Base-by-base conservation (phyloP, 2,329 filamentous ascomycete species). In the Ceratocystiopsis sp. region DNA sequence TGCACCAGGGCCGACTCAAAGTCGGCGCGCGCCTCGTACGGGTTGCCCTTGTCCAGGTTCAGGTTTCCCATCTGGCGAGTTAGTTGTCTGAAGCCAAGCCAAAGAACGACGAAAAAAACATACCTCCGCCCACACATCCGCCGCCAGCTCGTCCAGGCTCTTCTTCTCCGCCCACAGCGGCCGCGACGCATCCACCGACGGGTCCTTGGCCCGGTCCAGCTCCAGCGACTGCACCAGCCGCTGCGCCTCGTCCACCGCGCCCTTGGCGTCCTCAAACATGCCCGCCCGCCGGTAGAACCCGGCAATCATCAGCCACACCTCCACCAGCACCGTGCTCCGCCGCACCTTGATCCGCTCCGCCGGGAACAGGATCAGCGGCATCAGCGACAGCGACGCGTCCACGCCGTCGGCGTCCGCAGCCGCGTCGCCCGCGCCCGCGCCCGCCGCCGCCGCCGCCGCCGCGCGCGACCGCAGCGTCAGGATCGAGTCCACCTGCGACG, bases 221-320 rank as follows among this genome's bases (percentile, higher is more conserved):
- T 94, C 84, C 12, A 94, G 68, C 0, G 62, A 65, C 50, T 80
- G 69, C 2, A 85, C 78, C 34, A 94, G 69, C 55, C 82, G 83
- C 46, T 76, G 69, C 1, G 89, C 91, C 64, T 96, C 91, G 12
- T 76, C 70, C 25, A 87, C 74, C 8, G 89, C 85, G 42, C 79
- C 83, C 51, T 74, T 75, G 13, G 83, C 78, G 57, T 96, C 89
- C 17, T 87, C 80, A 44, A 76, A 75, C 64, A 93, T 76, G 10
- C 73, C 73, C 9, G 89, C 84, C 42, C 85, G 75, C 25, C 85
- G 75, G 56, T 96, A 98, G 50, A 96, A 78, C 0, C 81, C 81
- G 2, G 85, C 81, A 48, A 95, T 85, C 56, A 91, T 80, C 10
- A 95, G 67, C 91, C 91, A 98, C 32, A 95, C 78, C 50, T 80